Conservation (phyloP, 257 asterid species). For the Scutellaria galericulata region DNA sequence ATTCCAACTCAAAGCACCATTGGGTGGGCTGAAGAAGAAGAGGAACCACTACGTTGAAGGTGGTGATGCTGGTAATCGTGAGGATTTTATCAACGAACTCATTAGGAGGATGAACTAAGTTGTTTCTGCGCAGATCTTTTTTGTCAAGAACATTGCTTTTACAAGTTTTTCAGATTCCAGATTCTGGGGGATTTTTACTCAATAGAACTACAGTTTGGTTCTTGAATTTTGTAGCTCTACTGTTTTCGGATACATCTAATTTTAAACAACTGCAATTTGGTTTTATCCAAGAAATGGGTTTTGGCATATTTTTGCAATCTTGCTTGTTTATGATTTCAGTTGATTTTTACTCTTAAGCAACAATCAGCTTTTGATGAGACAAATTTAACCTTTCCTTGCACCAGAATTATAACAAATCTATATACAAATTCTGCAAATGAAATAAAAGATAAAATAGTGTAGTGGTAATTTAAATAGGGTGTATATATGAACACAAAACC, state of each 20-base stretch:
- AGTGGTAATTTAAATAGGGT: background rate
- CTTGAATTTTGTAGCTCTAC: conserved; percentile 25
- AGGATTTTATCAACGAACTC: conserved; percentile 60
- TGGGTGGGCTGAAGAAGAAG: conserved; percentile 65
- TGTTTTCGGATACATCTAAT: conserved; percentile 1
- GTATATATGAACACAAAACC: background rate
- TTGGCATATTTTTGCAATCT: background rate
- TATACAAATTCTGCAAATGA: too few relatives aligned
- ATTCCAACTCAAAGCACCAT: conserved; percentile 64
- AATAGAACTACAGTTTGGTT: background rate
- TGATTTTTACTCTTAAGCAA: too few relatives aligned
- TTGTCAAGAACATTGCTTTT: background rate
- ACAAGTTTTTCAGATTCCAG: conserved; percentile 12
- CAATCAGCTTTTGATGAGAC: too few relatives aligned
- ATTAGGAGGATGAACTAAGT: conserved; percentile 62
- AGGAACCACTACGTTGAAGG: conserved; percentile 72
- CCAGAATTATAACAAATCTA: too few relatives aligned
- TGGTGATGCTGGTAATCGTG: conserved; percentile 67
- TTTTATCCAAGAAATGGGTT: background rate
- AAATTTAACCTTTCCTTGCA: too few relatives aligned
- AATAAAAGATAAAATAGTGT: too few relatives aligned
- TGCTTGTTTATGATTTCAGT: background rate
- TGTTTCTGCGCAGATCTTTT: background rate
- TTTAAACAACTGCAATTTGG: background rate
- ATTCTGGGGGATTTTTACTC: background rate